Base-by-base conservation (phyloP, 2,329 filamentous ascomycete genomes). In the Paecilomyces sp. region DNA sequence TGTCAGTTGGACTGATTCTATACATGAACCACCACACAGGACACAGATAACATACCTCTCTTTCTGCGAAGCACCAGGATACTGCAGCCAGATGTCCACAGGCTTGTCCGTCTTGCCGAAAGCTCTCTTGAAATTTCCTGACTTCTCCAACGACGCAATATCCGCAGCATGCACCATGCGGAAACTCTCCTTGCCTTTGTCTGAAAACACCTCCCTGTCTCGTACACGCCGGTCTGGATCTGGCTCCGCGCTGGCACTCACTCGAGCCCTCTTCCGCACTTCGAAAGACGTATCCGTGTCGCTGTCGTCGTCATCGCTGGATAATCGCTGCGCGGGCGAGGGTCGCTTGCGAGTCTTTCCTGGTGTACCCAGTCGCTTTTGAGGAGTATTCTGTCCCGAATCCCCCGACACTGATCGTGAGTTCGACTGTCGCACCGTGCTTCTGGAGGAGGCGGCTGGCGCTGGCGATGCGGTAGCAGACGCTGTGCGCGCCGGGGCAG, bases 1-100 rank as follows among this genome's bases (percentile, higher is more conserved):
- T 82, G 64, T 54, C 25, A 58, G 22, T 52, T 36, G 7, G 6
- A 58, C 41, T 61, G 47, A 55, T 33, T 28, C 28, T 9, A 33
- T 13, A 28, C n/a, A 33, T 33, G 31, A 33, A 22, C 59, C 56
- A 57, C 30, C 63, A n/a, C 55, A 64, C 31, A 33, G 31, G 11
- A 64, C 64, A 60, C n/a, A 18, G 15, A 9, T 22, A 18, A 47
- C 41, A 47, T 47, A 89, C 86, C 82, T 85, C 75, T 94, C 90
- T 57, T 83, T 83, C 56, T 82, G 81, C 59, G 85, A 83, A 62
- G 82, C 79, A 72, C 90, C 92, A 9, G 94, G 93, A 74, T 97
- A 97, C 73, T 94, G 90, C 66, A 97, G 77, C 69, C 87, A 80
- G 61, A 95, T 84, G 11, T 78, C 74, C 30, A 73, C 69, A 22